Base-by-base conservation (phyloP, 352 stramenopile species). In the Phytophthora sojae region DNA sequence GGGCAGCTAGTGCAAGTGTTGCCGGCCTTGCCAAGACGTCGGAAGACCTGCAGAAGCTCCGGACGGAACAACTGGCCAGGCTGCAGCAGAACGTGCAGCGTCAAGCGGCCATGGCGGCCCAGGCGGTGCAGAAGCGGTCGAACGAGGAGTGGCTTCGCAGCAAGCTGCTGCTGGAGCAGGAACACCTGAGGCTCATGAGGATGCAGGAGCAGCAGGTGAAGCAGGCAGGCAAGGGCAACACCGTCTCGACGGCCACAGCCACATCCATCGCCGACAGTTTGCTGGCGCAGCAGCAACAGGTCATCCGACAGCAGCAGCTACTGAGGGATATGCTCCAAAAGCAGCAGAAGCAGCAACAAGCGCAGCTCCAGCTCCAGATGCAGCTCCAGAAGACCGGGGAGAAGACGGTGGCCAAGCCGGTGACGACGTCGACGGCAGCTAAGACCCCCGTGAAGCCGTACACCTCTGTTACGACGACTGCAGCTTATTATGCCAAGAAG, bases 41-140 rank as follows among this genome's bases (percentile, higher is more conserved):
- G 8, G 71, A 88, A 30, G 80, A 89, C 21, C 63, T 89, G 15
- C 75, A 90, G 61, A 79, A 81, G 1, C 64, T 79, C 6, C 72
- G 81, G 17, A 72, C 83, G 37, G 79, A 88, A 56, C 79, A 83
- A 14, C 69, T 91, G 7, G 68, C 84, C 35, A 79, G 74, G 14
- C 64, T 93, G 30, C 85, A 93, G 58, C 83, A 91, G 30, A 85
- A 84, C 21, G 71, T 75, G 30, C 75, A 73, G 52, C 60, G 57
- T 9, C 64, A 78, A 66, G 69, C 74, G 42, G 74, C 71, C 30
- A 61, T 86, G 29, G 71, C 77, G 26, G 77, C 77, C 0, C 66
- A 85, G 2, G 71, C 73, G 7, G 59, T 75, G 50, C 67, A 79
- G 49, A 76, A 84, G 59, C 58, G 57, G 17, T 67, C 60, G 12